Evolutionary conservation across 768 basidiomycete species (phyloP), one percentile per base, ranked within the genome.

Genomic region (Trichaptum fuscoviolaceum): DNA sequence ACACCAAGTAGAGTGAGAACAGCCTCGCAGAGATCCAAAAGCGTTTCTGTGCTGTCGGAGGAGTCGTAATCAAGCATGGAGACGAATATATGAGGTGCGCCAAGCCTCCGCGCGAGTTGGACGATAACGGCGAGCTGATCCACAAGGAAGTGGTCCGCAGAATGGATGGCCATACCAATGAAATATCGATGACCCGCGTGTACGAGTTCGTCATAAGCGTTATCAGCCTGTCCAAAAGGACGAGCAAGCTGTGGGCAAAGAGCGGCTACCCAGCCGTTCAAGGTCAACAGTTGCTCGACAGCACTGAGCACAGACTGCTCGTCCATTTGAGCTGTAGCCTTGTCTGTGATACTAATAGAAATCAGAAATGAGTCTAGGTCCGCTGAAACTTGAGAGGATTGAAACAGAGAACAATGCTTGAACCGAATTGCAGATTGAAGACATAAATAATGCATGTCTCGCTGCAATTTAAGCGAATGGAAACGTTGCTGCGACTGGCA

Each of bases 61-160:
- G 96, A 98, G 67, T 92, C 92, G 75, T 96, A 96, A 77, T 99
- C 97, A 66, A 99, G 82, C 93, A 99, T 96, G 8, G 95, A 97
- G 52, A 99, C 96, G 75, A 99, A 99, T 62, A 99, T 78, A 72
- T 94, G 95, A 63, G 86, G 82, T 5, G 92, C 88, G 2, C 97
- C 97, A 12, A 99, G 85, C 9, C 95, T 89, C 71, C 90, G 90
- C 0, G 93, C 93, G 73, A 99, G 86, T 75, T 99, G 97, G 9
- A 99, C 92, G 70, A 99, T 99, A 71, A 97, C 93, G 23, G 97
- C 94, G 60, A 99, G 88, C 76, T 99, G 97, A 79, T 99, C 97
- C 70, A 98, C 93, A 64, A 99, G 87, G 80, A 99, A 99, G 75
- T 99, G 97, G 81, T 99, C 97, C 1, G 97, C 97, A 3, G 95